Evolutionary conservation across 352 stramenopile genomes (phyloP).

Genomic region (Phytophthora sp.): DNA sequence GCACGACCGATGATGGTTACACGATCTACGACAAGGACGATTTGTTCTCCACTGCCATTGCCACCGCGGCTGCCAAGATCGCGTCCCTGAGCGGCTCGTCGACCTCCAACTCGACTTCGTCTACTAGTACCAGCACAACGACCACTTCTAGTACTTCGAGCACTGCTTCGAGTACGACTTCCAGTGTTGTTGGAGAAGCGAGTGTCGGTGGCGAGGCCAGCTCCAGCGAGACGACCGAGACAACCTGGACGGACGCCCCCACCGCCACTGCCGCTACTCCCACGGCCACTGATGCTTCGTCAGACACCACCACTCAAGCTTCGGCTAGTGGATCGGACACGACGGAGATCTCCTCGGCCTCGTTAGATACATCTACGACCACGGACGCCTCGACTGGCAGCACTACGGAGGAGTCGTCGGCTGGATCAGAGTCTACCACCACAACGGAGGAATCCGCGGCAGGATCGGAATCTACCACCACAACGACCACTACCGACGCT

Average conservation of each 20-base stretch:
- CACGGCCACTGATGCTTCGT: slow-evolving; percentile 14
- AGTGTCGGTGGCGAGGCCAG: slow-evolving; percentile 14
- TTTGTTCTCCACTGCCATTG: slow-evolving; percentile 28
- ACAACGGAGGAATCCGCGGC: slow-evolving; percentile 3
- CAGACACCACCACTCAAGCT: slow-evolving; percentile 1
- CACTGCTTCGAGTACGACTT: slow-evolving; percentile 6
- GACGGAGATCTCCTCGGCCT: slow-evolving; percentile 4
- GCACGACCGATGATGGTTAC: slow-evolving; percentile 31
- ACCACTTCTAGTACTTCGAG: slow-evolving; percentile 6
- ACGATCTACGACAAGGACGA: slow-evolving; percentile 32
- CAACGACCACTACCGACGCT: slow-evolving; percentile 14
- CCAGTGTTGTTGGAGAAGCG: slow-evolving; percentile 12
- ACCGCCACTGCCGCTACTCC: slow-evolving; percentile 11
- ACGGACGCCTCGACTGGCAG: slow-evolving; percentile 5
- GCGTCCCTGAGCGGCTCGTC: slow-evolving; percentile 23
- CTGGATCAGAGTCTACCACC: not conserved
- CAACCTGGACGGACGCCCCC: slow-evolving; percentile 15
- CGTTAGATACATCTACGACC: not conserved
- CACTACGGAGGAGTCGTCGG: not conserved
- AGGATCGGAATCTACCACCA: slow-evolving; percentile 10
- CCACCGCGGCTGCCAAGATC: slow-evolving; percentile 30
- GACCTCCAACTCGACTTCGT: slow-evolving; percentile 24
- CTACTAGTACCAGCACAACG: slow-evolving; percentile 8
- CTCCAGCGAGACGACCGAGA: slow-evolving; percentile 3
- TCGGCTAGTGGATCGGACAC: not conserved